phyloP scores from a whole-genome alignment of 805 yeast species.

The Lipomyces kockii region DNA sequence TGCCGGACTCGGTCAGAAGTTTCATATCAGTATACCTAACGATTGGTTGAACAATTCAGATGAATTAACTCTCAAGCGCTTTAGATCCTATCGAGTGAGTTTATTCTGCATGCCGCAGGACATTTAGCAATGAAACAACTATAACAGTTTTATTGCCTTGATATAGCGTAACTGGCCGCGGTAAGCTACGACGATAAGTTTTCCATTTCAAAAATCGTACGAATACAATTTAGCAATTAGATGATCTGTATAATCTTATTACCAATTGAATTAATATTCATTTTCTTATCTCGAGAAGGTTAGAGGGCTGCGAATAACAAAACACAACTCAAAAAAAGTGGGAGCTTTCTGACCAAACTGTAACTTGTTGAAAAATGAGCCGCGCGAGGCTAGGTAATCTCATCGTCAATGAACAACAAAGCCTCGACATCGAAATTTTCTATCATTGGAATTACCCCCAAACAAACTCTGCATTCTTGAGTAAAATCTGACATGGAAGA shows the following conservation, averaged over 20 bases:
- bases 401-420: background rate
- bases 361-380: background rate
- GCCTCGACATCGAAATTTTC: background rate
- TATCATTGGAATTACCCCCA: background rate
- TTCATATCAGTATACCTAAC: background rate
- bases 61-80: background rate
- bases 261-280: no score
- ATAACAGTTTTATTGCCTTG: no score
- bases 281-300: background rate
- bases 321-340: background rate
- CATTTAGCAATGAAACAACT: no score
- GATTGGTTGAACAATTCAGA: background rate
- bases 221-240: background rate
- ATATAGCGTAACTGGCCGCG: no score
- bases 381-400: background rate
- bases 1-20: background rate
- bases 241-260: background rate
- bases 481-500: conserved; percentile 27
- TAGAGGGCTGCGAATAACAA: background rate
- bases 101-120: no score
- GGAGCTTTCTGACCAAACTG: background rate
- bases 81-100: background rate
- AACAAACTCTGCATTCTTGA: background rate
- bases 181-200: no score
- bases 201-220: background rate